Percentiles rank a stretch among this genome's conserved stretches.
These are phyloP conservation scores for Citrus inodora DNA, from an alignment of 345 rosid species.

Conservation along the genomic window DNA sequence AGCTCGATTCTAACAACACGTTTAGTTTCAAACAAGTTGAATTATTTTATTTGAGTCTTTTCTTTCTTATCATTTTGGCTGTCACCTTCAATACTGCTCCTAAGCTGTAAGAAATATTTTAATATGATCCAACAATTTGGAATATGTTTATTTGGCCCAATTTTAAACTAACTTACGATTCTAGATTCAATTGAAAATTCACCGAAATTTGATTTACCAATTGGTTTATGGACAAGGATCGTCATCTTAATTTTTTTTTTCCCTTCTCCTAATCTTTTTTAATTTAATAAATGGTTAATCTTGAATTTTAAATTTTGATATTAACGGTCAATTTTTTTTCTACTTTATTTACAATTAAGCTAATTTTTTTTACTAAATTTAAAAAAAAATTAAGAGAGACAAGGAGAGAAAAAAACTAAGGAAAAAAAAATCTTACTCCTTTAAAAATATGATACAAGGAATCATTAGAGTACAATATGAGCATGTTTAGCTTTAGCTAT, in stretches of 20 bases:
- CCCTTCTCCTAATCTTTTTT: too few species aligned
- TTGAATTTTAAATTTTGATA: too few species aligned
- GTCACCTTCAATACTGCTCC: background rate
- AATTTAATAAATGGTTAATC: too few species aligned
- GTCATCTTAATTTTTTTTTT: too few species aligned
- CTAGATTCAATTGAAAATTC: background rate
- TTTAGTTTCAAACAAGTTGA: background rate
- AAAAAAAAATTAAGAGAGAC: too few species aligned
- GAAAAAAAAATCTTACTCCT: too few species aligned
- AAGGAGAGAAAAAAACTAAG: too few species aligned
- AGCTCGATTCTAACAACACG: background rate
- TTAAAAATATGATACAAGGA: too few species aligned
- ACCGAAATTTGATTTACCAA: background rate
- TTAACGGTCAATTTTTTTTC: accelerated
- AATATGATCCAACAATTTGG: background rate
- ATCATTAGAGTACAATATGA: too few species aligned
- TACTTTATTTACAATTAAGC: too few species aligned
- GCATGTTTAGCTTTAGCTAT: too few species aligned
- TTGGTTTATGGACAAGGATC: background rate
- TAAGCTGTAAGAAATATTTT: background rate
- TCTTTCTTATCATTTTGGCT: background rate
- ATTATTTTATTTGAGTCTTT: background rate
- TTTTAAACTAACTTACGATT: background rate
- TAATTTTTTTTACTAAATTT: too few species aligned
- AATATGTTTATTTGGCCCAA: background rate